Conservation (phyloP, 306 rosid species). For the Mimosa bimucronata region DNA sequence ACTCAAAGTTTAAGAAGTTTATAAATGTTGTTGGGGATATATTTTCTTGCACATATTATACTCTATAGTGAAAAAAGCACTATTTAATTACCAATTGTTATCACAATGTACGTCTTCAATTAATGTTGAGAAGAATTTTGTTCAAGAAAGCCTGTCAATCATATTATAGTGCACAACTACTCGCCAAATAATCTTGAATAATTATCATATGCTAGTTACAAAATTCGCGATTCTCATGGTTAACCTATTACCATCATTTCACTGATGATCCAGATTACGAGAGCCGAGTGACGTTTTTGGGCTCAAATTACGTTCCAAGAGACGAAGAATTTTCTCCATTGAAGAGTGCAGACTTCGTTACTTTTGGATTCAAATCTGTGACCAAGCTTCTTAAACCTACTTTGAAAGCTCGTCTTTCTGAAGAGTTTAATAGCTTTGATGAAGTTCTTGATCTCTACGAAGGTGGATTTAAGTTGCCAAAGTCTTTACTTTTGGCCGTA, state of each 20-base stretch:
- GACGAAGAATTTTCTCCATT: constrained; percentile 45
- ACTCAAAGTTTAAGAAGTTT: too few relatives aligned
- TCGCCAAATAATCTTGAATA: too few relatives aligned
- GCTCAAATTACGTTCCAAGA: constrained; percentile 44
- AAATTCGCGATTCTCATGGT: background rate
- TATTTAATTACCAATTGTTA: too few relatives aligned
- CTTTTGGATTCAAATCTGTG: constrained; percentile 52
- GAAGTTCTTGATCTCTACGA: constrained; percentile 39
- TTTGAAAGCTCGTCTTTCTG: constrained; percentile 35
- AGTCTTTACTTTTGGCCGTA: background rate
- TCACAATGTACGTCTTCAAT: too few relatives aligned
- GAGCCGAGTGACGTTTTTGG: constrained; percentile 35
- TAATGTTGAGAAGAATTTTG: too few relatives aligned
- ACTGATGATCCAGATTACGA: constrained; percentile 50
- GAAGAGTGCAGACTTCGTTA: constrained; percentile 60
- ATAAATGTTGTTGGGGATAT: too few relatives aligned
- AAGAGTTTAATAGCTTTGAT: constrained; percentile 50
- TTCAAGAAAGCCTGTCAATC: too few relatives aligned
- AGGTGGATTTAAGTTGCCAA: background rate
- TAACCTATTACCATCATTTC: background rate
- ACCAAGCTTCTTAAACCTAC: constrained; percentile 47
- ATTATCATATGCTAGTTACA: background rate
- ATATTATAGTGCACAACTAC: too few relatives aligned
- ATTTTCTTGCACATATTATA: too few relatives aligned
- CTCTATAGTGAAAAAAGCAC: too few relatives aligned